Percentiles rank a stretch among this genome's conserved stretches.
These are phyloP conservation scores for Gleditsia sinensis DNA, from an alignment of 306 rosid species.

Conservation along the genomic window DNA sequence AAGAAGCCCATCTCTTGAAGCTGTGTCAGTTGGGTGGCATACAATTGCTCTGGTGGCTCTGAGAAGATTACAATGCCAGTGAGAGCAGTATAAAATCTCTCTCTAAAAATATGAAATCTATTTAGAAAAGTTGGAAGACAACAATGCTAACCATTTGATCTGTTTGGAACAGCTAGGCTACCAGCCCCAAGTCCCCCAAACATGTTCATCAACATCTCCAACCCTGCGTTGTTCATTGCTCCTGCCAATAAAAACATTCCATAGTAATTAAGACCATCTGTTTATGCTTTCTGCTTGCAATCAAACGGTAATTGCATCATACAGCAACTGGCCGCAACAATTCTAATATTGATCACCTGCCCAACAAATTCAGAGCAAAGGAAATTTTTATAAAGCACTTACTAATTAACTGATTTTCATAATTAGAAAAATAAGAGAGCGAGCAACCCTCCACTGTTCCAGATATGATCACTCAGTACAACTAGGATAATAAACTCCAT, in stretches of 20 bases:
- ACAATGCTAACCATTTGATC: slow-evolving; percentile 63
- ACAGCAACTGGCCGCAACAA: neutral
- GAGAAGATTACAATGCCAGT: slow-evolving; percentile 28
- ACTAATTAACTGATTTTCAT: neutral
- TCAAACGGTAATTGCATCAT: neutral
- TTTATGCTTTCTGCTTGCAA: neutral
- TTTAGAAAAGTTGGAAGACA: slow-evolving; percentile 11
- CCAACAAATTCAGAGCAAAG: neutral
- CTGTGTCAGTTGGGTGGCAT: slow-evolving; percentile 82
- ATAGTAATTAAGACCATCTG: neutral
- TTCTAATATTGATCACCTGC: neutral
- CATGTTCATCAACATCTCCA: slow-evolving; percentile 80
- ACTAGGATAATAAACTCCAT: neutral
- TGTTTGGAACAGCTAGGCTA: slow-evolving; percentile 68
- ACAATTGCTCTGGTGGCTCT: slow-evolving; percentile 87
- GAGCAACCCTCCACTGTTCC: neutral
- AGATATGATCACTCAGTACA: neutral
- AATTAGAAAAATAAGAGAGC: neutral
- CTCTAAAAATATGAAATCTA: neutral
- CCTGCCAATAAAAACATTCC: slow-evolving; percentile 38
- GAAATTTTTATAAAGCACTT: neutral
- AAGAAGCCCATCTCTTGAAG: slow-evolving; percentile 97
- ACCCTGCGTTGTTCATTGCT: slow-evolving; percentile 54
- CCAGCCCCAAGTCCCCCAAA: slow-evolving; percentile 95
- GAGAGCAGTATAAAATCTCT: neutral